These are phyloP conservation scores for Tricladium varicosporioides DNA, from an alignment of 2,329 filamentous ascomycete species.

Conservation along the genomic window DNA sequence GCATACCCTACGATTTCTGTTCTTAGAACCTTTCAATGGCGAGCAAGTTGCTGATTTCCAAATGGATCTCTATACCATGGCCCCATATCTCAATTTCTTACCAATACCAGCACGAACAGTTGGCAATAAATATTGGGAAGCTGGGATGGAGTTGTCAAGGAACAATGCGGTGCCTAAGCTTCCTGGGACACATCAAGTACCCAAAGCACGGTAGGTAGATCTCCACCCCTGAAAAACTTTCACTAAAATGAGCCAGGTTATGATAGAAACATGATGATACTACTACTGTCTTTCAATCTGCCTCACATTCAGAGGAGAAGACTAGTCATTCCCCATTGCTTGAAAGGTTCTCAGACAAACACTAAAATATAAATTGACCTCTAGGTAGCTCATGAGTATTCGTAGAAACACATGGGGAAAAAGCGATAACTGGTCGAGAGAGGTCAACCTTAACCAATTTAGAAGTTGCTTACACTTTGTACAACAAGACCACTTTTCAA, in stretches of 20 bases:
- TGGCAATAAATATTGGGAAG: constrained; percentile 16
- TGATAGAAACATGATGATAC: not conserved
- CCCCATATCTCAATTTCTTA: constrained; percentile 18
- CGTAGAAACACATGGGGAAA: no score
- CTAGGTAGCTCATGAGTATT: no score
- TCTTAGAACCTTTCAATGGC: constrained; percentile 4
- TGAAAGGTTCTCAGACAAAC: no score
- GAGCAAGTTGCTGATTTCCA: constrained; percentile 16
- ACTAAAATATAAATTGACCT: no score
- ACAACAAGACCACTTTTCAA: no score
- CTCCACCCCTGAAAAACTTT: not conserved
- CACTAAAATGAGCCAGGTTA: not conserved
- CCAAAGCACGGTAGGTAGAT: constrained; percentile 2
- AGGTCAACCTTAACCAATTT: no score
- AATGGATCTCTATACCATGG: constrained; percentile 15
- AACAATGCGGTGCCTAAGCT: no score
- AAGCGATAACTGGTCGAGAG: no score
- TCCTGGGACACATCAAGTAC: not conserved
- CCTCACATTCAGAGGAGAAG: no score
- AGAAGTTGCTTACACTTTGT: no score
- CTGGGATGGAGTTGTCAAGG: not conserved
- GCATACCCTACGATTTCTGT: constrained; percentile 20
- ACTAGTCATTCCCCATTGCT: no score
- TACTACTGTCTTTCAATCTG: no score
- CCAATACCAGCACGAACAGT: constrained; percentile 13